Percentiles rank a stretch among this genome's conserved stretches.
These are phyloP conservation scores for Lepiota brunneoincarnata DNA, from an alignment of 768 basidiomycete species.

Conservation along the genomic window DNA sequence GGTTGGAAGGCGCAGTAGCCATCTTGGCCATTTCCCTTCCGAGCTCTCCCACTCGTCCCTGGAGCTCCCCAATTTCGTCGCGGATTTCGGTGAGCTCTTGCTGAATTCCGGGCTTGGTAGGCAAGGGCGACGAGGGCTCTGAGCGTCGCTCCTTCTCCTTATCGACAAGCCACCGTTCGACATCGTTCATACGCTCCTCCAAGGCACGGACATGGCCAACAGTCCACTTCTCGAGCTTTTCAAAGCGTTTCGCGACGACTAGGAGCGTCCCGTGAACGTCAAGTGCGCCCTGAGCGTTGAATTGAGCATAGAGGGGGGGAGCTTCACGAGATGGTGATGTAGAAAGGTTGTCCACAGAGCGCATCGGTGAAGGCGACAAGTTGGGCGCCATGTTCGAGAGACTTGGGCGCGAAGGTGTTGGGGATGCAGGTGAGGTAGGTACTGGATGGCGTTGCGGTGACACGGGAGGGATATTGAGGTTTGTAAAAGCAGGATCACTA, in stretches of 20 bases:
- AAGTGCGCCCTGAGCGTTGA: conserved; percentile 65
- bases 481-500: conserved; percentile 56
- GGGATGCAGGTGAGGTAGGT: conserved; percentile 57
- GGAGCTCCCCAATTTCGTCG: conserved; percentile 70
- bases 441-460: conserved; percentile 46
- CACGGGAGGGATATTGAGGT: conserved; percentile 46
- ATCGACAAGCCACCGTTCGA: conserved; percentile 87
- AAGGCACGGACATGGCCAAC: conserved; percentile 85
- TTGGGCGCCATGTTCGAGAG: conserved; percentile 48
- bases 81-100: conserved; percentile 52
- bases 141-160: conserved; percentile 66
- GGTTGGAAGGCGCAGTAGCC: conserved; percentile 47
- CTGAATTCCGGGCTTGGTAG: conserved; percentile 21
- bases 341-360: conserved; percentile 38
- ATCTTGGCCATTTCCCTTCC: conserved; percentile 81
- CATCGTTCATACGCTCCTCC: conserved; percentile 90
- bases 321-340: conserved; percentile 54
- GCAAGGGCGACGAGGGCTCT: conserved; percentile 8
- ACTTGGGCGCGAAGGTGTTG: conserved; percentile 57
- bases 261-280: conserved; percentile 76
- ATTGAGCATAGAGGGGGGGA: conserved; percentile 76
- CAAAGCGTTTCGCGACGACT: conserved; percentile 75
- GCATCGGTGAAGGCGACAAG: conserved; percentile 65
- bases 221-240: conserved; percentile 89
- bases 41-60: conserved; percentile 69